Evolutionary conservation across 2,329 filamentous ascomycete genomes (phyloP).

Genomic region (Cladophialophora carrionii): DNA sequence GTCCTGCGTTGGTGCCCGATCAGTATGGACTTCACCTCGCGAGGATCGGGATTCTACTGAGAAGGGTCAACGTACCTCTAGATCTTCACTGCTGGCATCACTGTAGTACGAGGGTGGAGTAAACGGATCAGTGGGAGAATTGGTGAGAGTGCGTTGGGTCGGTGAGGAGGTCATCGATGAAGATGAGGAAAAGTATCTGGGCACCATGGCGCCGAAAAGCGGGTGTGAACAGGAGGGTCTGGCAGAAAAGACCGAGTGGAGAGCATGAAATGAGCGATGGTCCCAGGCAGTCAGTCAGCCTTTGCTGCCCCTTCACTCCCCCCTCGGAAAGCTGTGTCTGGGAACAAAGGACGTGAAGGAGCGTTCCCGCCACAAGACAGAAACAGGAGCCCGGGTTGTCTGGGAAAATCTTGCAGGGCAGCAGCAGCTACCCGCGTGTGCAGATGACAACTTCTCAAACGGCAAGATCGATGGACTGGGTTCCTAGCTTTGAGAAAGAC

Average conservation of each 20-base stretch:
- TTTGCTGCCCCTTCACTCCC: not conserved
- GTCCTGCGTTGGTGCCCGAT: slow-evolving; percentile 34
- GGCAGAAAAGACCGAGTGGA: slow-evolving; percentile 20
- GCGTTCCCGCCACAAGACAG: slow-evolving; percentile 16
- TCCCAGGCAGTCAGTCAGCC: slow-evolving; percentile 12
- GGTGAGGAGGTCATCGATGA: slow-evolving; percentile 23
- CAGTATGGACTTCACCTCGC: slow-evolving; percentile 9
- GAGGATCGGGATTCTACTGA: not conserved
- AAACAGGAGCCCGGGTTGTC: slow-evolving; percentile 8
- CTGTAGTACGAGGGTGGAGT: slow-evolving; percentile 36
- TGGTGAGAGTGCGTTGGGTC: slow-evolving; percentile 24
- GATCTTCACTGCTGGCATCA: slow-evolving; percentile 32
- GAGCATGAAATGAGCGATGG: slow-evolving; percentile 10
- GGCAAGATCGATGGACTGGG: slow-evolving; percentile 15
- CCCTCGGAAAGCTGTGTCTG: slow-evolving; percentile 5
- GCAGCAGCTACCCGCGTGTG: slow-evolving; percentile 32
- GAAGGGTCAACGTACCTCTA: slow-evolving; percentile 27
- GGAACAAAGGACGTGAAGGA: slow-evolving; percentile 31
- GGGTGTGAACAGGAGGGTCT: slow-evolving; percentile 14
- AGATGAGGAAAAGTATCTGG: slow-evolving; percentile 23
- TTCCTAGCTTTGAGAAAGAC: slow-evolving; percentile 12
- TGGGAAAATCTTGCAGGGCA: slow-evolving; percentile 9
- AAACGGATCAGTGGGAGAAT: slow-evolving; percentile 24
- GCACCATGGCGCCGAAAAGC: slow-evolving; percentile 25
- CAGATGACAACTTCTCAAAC: slow-evolving; percentile 2